Percentiles rank a stretch among this genome's conserved stretches.
phyloP scores from a whole-genome alignment of 1,139 yeast genomes.

The Geotrichum histeridarum region DNA sequence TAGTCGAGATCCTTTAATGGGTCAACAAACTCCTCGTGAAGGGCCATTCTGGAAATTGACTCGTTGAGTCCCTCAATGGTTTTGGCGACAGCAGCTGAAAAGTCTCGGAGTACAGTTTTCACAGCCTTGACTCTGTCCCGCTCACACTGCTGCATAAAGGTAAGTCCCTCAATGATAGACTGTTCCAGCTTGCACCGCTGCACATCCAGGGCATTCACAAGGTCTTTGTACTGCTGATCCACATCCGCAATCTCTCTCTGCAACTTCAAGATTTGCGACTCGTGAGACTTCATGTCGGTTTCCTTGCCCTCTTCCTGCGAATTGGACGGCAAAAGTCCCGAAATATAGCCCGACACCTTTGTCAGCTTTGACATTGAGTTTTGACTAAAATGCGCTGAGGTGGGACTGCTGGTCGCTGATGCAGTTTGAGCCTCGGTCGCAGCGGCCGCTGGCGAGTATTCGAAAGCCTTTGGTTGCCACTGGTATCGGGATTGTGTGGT shows the following conservation, averaged over 20 bases:
- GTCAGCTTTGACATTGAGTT: slow-evolving; percentile 1
- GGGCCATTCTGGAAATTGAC: slow-evolving; percentile 45
- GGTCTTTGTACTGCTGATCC: slow-evolving; percentile 52
- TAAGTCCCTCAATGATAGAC: slow-evolving; percentile 56
- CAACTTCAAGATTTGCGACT: slow-evolving; percentile 22
- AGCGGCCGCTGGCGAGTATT: background rate
- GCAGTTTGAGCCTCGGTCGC: background rate
- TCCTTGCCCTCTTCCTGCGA: background rate
- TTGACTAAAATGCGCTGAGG: background rate
- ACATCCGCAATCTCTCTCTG: slow-evolving; percentile 36
- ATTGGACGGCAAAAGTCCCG: slow-evolving; percentile 4
- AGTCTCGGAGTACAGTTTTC: slow-evolving; percentile 63
- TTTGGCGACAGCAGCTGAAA: slow-evolving; percentile 50
- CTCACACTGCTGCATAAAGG: slow-evolving; percentile 74
- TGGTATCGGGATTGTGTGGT: slow-evolving; percentile 74
- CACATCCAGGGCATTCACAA: slow-evolving; percentile 55
- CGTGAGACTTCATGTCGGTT: slow-evolving; percentile 5
- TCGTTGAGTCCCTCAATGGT: slow-evolving; percentile 34
- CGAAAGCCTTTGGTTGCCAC: slow-evolving; percentile 62
- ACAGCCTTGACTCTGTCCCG: slow-evolving; percentile 63
- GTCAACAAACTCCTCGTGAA: slow-evolving; percentile 55
- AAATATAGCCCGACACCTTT: slow-evolving; percentile 14
- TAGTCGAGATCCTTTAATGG: slow-evolving; percentile 59
- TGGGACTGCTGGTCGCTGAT: background rate
- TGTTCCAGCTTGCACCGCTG: slow-evolving; percentile 69